Evolutionary conservation across 2,329 filamentous ascomycete genomes (phyloP).

Genomic region (Arthrobotrys megalospora): DNA sequence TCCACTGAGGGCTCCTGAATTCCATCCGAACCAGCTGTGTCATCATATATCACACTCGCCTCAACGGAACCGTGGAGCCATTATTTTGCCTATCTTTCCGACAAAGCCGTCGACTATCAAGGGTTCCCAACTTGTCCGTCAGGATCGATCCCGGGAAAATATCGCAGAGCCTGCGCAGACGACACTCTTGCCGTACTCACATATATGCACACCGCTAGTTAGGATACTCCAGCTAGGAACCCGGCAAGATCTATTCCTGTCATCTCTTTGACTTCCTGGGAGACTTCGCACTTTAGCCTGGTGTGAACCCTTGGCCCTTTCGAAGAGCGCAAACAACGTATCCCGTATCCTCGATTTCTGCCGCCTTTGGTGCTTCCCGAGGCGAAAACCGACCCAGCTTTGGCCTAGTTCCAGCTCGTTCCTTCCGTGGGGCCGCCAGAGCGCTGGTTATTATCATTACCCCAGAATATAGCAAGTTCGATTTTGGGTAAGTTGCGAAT

Average conservation of each 20-base stretch:
- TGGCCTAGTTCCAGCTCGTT: conserved; percentile 7
- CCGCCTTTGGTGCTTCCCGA: conserved; percentile 59
- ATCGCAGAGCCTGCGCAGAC: conserved; percentile 49
- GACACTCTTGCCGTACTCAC: conserved; percentile 31
- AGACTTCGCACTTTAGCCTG: conserved; percentile 58
- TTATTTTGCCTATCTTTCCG: conserved; percentile 57
- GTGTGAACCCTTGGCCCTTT: conserved; percentile 56
- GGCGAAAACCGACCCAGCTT: conserved; percentile 54
- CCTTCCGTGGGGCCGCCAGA: conserved; percentile 52
- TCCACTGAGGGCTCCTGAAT: conserved; percentile 12
- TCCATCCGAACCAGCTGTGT: conserved; percentile 36
- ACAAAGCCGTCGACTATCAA: conserved; percentile 60
- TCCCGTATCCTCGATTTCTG: conserved; percentile 54
- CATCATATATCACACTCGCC: conserved; percentile 26
- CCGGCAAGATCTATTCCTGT: conserved; percentile 39
- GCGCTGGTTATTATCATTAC: conserved; percentile 43
- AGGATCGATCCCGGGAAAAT: conserved; percentile 60
- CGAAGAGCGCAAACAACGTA: conserved; percentile 2
- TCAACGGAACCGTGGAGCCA: conserved; percentile 56
- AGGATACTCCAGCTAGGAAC: conserved; percentile 20
- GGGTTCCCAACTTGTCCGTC: conserved; percentile 51
- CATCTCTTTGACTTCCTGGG: conserved; percentile 51
- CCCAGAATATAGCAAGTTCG: conserved; percentile 53
- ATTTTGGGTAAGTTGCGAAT: conserved; percentile 48
- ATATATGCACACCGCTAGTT: conserved; percentile 10